These are phyloP conservation scores for Syzygium aqueum DNA, from an alignment of 345 rosid genomes.

Conservation along the genomic window DNA sequence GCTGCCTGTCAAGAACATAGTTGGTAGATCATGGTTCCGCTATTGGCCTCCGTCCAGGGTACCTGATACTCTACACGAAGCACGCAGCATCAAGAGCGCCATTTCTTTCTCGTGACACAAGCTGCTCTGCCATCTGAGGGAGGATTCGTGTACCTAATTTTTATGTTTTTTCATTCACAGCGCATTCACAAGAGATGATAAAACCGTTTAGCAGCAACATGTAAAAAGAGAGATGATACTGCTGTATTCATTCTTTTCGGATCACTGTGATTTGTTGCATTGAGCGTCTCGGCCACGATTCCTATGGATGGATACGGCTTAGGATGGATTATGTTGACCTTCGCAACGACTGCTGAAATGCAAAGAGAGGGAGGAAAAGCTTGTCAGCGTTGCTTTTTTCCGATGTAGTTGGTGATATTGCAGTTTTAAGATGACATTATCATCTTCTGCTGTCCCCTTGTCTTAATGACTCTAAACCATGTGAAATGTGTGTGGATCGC, in stretches of 20 bases:
- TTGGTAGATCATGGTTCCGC: conserved; percentile 30
- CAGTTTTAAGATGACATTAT: neutral
- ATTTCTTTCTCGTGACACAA: conserved; percentile 36
- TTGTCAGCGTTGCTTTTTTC: neutral
- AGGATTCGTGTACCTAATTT: neutral
- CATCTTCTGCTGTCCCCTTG: neutral
- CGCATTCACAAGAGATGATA: neutral
- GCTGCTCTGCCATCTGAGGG: neutral
- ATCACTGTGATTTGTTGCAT: neutral
- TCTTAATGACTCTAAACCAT: neutral
- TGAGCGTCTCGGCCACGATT: neutral
- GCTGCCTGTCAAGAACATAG: conserved; percentile 26
- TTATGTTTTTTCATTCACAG: neutral
- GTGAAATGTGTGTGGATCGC: neutral
- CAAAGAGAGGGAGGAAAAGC: neutral
- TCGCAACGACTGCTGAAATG: neutral
- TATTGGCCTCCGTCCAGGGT: conserved; percentile 30
- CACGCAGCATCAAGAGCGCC: neutral
- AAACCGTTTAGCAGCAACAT: neutral
- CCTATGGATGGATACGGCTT: neutral
- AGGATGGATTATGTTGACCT: neutral
- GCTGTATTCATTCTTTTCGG: neutral
- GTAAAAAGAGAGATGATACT: neutral
- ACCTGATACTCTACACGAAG: neutral
- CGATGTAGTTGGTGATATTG: neutral